Evolutionary conservation across 768 basidiomycete genomes (phyloP), one percentile per base, ranked within the genome.

Genomic region (Agaricus bisporus): DNA sequence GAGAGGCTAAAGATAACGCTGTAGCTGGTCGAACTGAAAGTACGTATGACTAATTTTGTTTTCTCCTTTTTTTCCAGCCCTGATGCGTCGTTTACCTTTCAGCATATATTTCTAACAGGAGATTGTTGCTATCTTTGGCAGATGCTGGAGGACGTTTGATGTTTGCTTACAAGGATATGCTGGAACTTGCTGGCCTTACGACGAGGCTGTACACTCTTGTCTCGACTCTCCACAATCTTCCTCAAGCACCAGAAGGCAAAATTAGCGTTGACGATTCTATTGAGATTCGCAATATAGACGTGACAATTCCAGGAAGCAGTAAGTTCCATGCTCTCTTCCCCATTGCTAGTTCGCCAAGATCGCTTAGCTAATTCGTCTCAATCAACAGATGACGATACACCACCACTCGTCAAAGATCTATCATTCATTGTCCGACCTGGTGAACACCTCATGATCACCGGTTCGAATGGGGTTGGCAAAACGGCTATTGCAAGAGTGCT

Each of bases 121-220:
- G 95, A 10, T 78, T 98, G 0, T 77, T 98, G 2, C 77, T 98
- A 29, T 94, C 94, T 1, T 81, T 98, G n/a, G 94, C 95, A 1
- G 95, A 98, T 61, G 95, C 95, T 0, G 95, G 95, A 14, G 93
- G 94, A 0, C 79, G 95, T 32, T 72, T 98, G 43, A 98, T 98
- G 95, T 95, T 93, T 64, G 92, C 92, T 0, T 93, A 95, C 66
- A 98, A 97, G 64, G 95, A 98, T 61, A 73, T 98, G 5, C 82
- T 97, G 20, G 92, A 95, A 65, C 81, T 98, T n/a, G 92, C 93
- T 4, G 95, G 95, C 9, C 82, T 95, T 53, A 97, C 95, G 2
- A 86, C 86, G 26, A 82, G 95, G 42, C 75, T 98, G 11, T 97
- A 95, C 72, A 85, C 85, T 15, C 81, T 98, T 11, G 71, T 97